Evolutionary conservation across 2,329 filamentous ascomycete genomes (phyloP).

Genomic region (Chrysosporium keratinophilum): DNA sequence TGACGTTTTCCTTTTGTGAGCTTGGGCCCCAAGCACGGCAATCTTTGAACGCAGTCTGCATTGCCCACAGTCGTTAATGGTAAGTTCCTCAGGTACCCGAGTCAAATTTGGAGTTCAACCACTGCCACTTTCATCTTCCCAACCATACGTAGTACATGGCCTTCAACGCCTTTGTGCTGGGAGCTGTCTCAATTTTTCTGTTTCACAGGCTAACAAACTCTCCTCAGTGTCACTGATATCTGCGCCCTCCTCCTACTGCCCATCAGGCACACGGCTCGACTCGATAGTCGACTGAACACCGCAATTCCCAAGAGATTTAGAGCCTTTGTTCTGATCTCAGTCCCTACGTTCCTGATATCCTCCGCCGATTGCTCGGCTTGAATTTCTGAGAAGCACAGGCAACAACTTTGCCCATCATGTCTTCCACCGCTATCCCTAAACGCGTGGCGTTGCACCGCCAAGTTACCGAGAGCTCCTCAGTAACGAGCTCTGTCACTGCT

Average conservation of each 20-base stretch:
- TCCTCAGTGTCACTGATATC: too few relatives aligned
- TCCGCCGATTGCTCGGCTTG: neutral
- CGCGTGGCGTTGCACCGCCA: slow-evolving; percentile 43
- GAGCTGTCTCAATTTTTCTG: too few relatives aligned
- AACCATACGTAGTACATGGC: too few relatives aligned
- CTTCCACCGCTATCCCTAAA: slow-evolving; percentile 42
- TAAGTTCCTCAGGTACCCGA: neutral
- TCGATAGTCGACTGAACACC: too few relatives aligned
- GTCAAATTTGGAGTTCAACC: neutral
- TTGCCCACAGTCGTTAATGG: neutral
- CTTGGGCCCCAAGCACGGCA: neutral
- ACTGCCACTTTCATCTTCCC: neutral
- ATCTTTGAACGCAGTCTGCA: neutral
- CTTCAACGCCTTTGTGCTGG: too few relatives aligned
- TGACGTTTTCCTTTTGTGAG: neutral
- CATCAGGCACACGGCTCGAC: too few relatives aligned
- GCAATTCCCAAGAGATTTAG: too few relatives aligned
- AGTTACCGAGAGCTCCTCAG: slow-evolving; percentile 46
- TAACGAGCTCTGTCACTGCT: slow-evolving; percentile 43
- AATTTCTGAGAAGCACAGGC: too few relatives aligned
- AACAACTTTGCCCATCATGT: slow-evolving; percentile 29
- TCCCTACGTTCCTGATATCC: too few relatives aligned
- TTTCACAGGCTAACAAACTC: too few relatives aligned
- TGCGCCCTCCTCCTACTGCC: too few relatives aligned
- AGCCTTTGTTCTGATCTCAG: too few relatives aligned